These are phyloP conservation scores for Nannizzia gypsea DNA, from an alignment of 2,329 filamentous ascomycete genomes.

Conservation along the genomic window DNA sequence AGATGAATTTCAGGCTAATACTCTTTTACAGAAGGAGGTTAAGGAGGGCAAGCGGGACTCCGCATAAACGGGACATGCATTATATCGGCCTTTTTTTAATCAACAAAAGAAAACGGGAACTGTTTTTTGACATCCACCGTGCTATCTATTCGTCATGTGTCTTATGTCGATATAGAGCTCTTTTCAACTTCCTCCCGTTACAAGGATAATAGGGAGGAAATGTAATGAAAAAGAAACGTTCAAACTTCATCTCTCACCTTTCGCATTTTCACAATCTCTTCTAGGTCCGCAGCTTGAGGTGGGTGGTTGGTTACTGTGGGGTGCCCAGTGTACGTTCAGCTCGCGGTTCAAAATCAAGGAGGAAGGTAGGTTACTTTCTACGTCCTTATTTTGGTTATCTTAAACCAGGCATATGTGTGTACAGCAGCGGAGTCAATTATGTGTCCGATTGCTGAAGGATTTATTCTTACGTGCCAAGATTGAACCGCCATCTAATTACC, in stretches of 20 bases:
- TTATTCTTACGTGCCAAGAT: slow-evolving; percentile 53
- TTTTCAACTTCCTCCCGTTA: neutral
- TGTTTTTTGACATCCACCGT: neutral
- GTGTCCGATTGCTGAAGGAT: slow-evolving; percentile 58
- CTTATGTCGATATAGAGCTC: slow-evolving; percentile 12
- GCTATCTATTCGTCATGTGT: slow-evolving; percentile 15
- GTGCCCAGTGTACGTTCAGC: neutral
- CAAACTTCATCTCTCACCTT: neutral
- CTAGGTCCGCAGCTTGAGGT: neutral
- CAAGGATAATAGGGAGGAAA: neutral
- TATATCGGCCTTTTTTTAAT: slow-evolving; percentile 3
- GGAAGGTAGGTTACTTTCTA: neutral
- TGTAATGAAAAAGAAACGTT: slow-evolving; percentile 6
- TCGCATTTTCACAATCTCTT: neutral
- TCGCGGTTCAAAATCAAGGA: neutral
- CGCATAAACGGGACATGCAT: slow-evolving; percentile 48
- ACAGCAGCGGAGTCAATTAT: slow-evolving; percentile 48
- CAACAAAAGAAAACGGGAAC: neutral
- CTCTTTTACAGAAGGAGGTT: slow-evolving; percentile 69
- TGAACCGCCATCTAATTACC: slow-evolving; percentile 37
- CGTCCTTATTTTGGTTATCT: neutral
- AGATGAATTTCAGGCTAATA: slow-evolving; percentile 23
- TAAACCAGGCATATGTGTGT: slow-evolving; percentile 56
- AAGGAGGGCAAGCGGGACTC: slow-evolving; percentile 89
- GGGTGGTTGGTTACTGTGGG: neutral